Conservation (phyloP, 2,329 filamentous ascomycete species). For the Penicillium sp. region DNA sequence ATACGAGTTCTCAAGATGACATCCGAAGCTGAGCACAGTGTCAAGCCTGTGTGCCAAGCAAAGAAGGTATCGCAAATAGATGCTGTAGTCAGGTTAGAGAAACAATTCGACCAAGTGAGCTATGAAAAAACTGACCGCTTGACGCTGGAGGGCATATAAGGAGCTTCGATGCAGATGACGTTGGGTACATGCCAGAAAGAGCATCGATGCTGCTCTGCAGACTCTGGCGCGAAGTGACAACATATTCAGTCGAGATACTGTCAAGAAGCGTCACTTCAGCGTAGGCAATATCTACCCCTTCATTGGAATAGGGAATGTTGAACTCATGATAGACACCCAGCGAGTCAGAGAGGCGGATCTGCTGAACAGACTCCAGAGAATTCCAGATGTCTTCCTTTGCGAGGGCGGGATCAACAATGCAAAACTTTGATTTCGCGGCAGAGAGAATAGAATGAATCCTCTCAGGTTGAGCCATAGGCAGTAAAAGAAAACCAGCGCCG, state of each 20-base stretch:
- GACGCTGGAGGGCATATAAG: constrained; percentile 82
- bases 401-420: constrained; percentile 36
- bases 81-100: constrained; percentile 45
- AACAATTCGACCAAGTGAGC: not conserved
- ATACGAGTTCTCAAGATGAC: constrained; percentile 71
- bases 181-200: constrained; percentile 64
- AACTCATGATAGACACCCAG: constrained; percentile 14
- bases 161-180: constrained; percentile 53
- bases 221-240: constrained; percentile 71
- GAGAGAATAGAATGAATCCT: constrained; percentile 60
- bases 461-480: constrained; percentile 64
- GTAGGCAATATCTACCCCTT: constrained; percentile 60
- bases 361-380: constrained; percentile 10
- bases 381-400: not conserved
- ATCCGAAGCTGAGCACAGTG: constrained; percentile 70
- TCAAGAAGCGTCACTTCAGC: constrained; percentile 70
- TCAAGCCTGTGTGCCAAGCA: constrained; percentile 72
- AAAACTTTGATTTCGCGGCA: constrained; percentile 54
- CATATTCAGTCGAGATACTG: constrained; percentile 57
- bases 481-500: constrained; percentile 76
- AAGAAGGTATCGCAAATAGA: constrained; percentile 92
- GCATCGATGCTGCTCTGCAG: constrained; percentile 70
- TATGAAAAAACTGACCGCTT: constrained; percentile 49
- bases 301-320: constrained; percentile 11
- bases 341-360: constrained; percentile 15